Percentiles rank a stretch among this genome's conserved stretches.
phyloP scores from a whole-genome alignment of 2,329 filamentous ascomycete species.

The Xylariaceae sp. region DNA sequence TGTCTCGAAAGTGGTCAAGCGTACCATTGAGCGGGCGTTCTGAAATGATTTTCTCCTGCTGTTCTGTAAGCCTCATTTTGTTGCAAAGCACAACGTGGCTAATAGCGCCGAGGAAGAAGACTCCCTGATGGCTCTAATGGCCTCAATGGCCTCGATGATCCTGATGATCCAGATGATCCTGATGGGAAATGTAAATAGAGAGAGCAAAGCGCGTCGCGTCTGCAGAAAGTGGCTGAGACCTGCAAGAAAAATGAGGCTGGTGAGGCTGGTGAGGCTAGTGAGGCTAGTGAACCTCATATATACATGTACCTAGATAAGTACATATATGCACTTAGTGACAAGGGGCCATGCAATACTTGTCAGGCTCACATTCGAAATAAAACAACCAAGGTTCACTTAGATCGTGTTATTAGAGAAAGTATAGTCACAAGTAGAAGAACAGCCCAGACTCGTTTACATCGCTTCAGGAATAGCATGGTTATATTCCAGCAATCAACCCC shows the following conservation, averaged over 20 bases:
- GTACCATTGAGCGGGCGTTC: constrained; percentile 14
- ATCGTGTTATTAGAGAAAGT: not conserved
- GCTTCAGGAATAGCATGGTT: not conserved
- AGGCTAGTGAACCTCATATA: too few relatives aligned
- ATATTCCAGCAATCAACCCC: not conserved
- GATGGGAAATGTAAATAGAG: constrained; percentile 8
- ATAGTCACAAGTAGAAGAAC: not conserved
- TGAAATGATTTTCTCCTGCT: constrained; percentile 12
- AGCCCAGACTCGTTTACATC: not conserved
- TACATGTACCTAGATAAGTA: too few relatives aligned
- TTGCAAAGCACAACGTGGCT: not conserved
- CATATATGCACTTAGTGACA: too few relatives aligned
- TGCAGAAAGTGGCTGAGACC: too few relatives aligned
- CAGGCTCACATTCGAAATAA: too few relatives aligned
- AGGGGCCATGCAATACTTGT: too few relatives aligned
- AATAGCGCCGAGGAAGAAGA: not conserved
- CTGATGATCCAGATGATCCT: too few relatives aligned
- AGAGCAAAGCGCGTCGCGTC: too few relatives aligned
- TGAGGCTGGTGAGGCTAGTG: too few relatives aligned
- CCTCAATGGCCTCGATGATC: too few relatives aligned
- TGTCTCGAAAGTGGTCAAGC: constrained; percentile 4
- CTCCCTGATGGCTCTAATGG: not conserved
- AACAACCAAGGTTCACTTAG: not conserved
- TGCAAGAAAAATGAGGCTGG: too few relatives aligned
- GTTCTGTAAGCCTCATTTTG: constrained; percentile 10